These are phyloP conservation scores for Citrullus colocynthis DNA, from an alignment of 306 rosid genomes.

Conservation along the genomic window DNA sequence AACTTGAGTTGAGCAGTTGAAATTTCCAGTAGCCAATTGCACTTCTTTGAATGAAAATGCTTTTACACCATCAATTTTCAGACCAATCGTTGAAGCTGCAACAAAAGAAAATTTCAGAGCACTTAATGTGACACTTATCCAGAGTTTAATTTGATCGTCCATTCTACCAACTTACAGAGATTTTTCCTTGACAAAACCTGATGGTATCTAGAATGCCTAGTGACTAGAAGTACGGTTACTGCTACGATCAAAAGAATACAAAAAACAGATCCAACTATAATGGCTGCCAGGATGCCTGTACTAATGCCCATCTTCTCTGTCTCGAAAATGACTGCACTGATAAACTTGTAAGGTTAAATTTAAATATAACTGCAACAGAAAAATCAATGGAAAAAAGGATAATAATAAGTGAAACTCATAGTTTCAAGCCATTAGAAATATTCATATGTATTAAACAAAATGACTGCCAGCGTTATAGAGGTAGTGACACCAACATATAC, in stretches of 20 bases:
- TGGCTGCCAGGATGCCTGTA: conserved; percentile 25
- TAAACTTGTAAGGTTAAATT: neutral
- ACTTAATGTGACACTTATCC: conserved; percentile 3
- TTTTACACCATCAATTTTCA: conserved; percentile 71
- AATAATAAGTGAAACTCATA: neutral
- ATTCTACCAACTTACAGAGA: conserved; percentile 31
- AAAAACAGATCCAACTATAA: conserved; percentile 34
- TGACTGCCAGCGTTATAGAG: neutral
- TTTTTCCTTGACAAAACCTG: conserved; percentile 33
- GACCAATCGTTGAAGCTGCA: conserved; percentile 46
- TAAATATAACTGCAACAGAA: neutral
- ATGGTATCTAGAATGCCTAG: conserved; percentile 23
- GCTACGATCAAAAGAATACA: conserved; percentile 30
- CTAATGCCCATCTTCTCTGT: conserved; percentile 13
- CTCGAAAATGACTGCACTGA: conserved; percentile 20
- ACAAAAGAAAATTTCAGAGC: conserved; percentile 1
- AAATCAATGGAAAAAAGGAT: neutral
- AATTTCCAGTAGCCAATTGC: conserved; percentile 54
- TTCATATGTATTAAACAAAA: neutral
- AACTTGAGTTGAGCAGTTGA: conserved; percentile 40
- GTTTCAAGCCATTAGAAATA: neutral
- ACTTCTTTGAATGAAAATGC: conserved; percentile 57
- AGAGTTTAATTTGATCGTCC: neutral
- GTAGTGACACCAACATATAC: neutral
- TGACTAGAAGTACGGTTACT: conserved; percentile 23